Evolutionary conservation across 768 basidiomycete genomes (phyloP).

Genomic region (Pulveroboletus sp.): DNA sequence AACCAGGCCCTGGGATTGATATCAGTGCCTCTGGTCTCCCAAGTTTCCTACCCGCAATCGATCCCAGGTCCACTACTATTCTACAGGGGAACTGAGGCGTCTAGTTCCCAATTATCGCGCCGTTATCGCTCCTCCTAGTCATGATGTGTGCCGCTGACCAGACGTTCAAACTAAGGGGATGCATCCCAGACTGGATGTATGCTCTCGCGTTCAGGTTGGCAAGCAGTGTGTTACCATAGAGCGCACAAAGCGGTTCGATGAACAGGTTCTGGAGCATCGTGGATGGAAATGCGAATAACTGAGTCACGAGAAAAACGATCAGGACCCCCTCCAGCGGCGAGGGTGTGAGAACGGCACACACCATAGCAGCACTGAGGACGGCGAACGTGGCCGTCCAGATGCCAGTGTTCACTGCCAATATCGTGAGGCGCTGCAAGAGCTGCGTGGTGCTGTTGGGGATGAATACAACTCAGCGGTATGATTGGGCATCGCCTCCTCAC

Average conservation of each 20-base stretch:
- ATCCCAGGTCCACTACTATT: too few relatives aligned
- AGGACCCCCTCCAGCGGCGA: too few relatives aligned
- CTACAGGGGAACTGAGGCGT: too few relatives aligned
- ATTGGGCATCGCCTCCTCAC: not conserved
- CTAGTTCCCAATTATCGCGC: too few relatives aligned
- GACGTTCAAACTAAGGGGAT: too few relatives aligned
- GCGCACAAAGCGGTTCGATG: conserved; percentile 1
- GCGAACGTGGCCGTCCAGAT: conserved; percentile 48
- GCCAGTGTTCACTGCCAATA: conserved; percentile 20
- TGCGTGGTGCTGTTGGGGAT: conserved; percentile 2
- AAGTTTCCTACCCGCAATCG: too few relatives aligned
- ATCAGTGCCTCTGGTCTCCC: too few relatives aligned
- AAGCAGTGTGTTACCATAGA: conserved; percentile 17
- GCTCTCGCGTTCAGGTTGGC: conserved; percentile 13
- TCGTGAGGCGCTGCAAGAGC: conserved; percentile 4
- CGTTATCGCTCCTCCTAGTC: too few relatives aligned
- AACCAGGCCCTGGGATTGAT: too few relatives aligned
- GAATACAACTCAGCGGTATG: not conserved
- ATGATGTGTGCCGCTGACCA: too few relatives aligned
- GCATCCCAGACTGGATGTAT: too few relatives aligned
- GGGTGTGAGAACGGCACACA: too few relatives aligned
- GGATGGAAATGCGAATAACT: not conserved
- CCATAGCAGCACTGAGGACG: conserved; percentile 26
- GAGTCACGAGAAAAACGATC: not conserved
- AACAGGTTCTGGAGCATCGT: not conserved